phyloP scores from a whole-genome alignment of 495 filamentous ascomycete species.

The Apiosordaria backusii region DNA sequence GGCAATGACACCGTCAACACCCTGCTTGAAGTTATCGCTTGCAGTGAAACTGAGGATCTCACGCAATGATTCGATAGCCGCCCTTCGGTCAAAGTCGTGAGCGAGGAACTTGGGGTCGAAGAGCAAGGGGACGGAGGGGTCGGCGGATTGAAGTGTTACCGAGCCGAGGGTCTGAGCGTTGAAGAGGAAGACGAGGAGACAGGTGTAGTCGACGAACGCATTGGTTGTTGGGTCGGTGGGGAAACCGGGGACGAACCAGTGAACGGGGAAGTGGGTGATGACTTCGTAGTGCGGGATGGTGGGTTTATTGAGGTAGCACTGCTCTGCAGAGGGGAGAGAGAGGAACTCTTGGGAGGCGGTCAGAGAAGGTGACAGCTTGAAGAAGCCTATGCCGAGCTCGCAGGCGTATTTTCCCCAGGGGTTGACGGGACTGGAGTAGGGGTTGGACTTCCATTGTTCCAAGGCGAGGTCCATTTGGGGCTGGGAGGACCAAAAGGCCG shows the following conservation, averaged over 20 bases:
- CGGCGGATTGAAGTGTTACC: slow-evolving; percentile 51
- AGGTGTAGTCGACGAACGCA: slow-evolving; percentile 30
- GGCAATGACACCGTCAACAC: slow-evolving; percentile 36
- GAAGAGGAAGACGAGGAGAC: slow-evolving; percentile 34
- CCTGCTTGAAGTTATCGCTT: slow-evolving; percentile 43
- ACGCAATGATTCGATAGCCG: slow-evolving; percentile 52
- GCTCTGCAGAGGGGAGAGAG: slow-evolving; percentile 37
- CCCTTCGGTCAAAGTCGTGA: slow-evolving; percentile 55
- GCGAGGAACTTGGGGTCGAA: slow-evolving; percentile 58
- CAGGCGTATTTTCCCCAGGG: slow-evolving; percentile 43
- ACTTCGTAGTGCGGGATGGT: slow-evolving; percentile 47
- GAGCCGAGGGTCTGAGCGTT: slow-evolving; percentile 44
- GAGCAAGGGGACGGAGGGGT: slow-evolving; percentile 51
- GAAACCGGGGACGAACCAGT: slow-evolving; percentile 40
- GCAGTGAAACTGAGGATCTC: slow-evolving; percentile 41
- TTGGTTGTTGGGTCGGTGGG: slow-evolving; percentile 21
- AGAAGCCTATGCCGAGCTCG: slow-evolving; percentile 48
- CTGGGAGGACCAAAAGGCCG: slow-evolving; percentile 31
- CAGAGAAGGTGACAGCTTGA: slow-evolving; percentile 46
- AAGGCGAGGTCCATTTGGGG: slow-evolving; percentile 41
- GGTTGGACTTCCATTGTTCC: slow-evolving; percentile 46
- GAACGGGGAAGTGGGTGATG: slow-evolving; percentile 40
- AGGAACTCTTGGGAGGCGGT: slow-evolving; percentile 41
- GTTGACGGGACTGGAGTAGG: slow-evolving; percentile 44
- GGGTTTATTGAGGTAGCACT: slow-evolving; percentile 37